phyloP scores from a whole-genome alignment of 1,284 basidiomycete genomes.

The Cryptococcus sp. region DNA sequence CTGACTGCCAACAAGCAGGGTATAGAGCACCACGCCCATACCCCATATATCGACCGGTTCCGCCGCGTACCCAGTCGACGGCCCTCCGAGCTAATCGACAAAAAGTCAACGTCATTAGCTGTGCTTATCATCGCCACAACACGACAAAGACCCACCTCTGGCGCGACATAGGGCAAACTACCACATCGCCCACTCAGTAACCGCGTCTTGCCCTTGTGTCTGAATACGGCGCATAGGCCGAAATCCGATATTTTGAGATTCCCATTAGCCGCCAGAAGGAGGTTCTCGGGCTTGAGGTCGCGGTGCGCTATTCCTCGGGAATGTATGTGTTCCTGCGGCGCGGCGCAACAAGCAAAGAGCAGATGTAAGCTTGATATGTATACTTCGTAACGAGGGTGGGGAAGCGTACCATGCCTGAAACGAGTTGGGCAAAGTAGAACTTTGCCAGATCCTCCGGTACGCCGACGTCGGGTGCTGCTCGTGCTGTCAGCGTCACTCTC shows the following conservation, averaged over 20 bases:
- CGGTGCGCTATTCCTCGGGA: constrained; percentile 89
- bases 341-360: constrained; percentile 5
- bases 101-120: constrained; percentile 10
- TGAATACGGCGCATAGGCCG: constrained; percentile 89
- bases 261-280: constrained; percentile 75
- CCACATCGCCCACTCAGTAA: constrained; percentile 83
- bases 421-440: constrained; percentile 86
- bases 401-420: constrained; percentile 68
- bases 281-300: constrained; percentile 95
- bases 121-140: neutral
- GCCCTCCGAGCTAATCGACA: constrained; percentile 38
- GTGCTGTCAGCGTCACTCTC: neutral
- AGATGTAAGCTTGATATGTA: constrained; percentile 20
- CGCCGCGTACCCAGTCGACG: constrained; percentile 68
- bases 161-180: constrained; percentile 92
- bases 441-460: constrained; percentile 86
- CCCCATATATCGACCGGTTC: constrained; percentile 97
- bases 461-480: constrained; percentile 78
- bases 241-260: constrained; percentile 92
- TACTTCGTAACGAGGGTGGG: too few relatives aligned
- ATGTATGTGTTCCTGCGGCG: constrained; percentile 75
- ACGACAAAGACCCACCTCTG: constrained; percentile 64
- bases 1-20: constrained; percentile 87
- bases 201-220: constrained; percentile 80
- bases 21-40: constrained; percentile 92